phyloP scores from a whole-genome alignment of 257 asterid genomes.

The Capsicum baccatum region DNA sequence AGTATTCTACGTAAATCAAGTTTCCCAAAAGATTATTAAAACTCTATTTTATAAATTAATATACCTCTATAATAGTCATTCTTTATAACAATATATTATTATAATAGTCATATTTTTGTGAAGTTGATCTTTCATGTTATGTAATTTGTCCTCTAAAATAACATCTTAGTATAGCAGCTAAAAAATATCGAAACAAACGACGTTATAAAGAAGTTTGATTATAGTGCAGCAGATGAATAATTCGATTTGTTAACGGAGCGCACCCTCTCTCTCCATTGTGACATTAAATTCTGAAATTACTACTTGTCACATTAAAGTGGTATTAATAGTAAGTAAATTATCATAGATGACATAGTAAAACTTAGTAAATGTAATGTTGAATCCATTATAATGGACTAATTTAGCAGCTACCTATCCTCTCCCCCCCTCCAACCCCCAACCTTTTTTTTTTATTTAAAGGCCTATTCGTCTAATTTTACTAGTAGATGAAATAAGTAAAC shows the following conservation, averaged over 20 bases:
- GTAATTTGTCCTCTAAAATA: too few relatives aligned
- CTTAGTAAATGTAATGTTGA: slow-evolving; percentile 7
- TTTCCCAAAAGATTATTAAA: neutral
- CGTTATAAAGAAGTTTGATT: too few relatives aligned
- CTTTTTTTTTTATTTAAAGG: neutral
- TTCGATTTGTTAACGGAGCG: slow-evolving; percentile 33
- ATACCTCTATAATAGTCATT: neutral
- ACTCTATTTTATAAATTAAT: too few relatives aligned
- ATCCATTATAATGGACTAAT: neutral
- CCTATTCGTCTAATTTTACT: neutral
- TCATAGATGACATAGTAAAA: neutral
- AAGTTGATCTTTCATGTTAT: too few relatives aligned
- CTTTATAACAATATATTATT: too few relatives aligned
- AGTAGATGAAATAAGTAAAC: neutral
- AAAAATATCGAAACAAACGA: too few relatives aligned
- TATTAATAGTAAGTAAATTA: slow-evolving; percentile 31
- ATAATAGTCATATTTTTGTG: too few relatives aligned
- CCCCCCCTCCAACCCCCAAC: too few relatives aligned
- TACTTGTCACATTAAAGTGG: slow-evolving; percentile 30
- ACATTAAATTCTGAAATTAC: slow-evolving; percentile 33
- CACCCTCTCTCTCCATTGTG: neutral
- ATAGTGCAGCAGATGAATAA: slow-evolving; percentile 17
- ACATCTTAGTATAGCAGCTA: too few relatives aligned
- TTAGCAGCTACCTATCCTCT: neutral
- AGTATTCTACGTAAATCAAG: neutral